Conservation (phyloP, 2,329 filamentous ascomycete species). For the Corniculantispora saksenae region DNA sequence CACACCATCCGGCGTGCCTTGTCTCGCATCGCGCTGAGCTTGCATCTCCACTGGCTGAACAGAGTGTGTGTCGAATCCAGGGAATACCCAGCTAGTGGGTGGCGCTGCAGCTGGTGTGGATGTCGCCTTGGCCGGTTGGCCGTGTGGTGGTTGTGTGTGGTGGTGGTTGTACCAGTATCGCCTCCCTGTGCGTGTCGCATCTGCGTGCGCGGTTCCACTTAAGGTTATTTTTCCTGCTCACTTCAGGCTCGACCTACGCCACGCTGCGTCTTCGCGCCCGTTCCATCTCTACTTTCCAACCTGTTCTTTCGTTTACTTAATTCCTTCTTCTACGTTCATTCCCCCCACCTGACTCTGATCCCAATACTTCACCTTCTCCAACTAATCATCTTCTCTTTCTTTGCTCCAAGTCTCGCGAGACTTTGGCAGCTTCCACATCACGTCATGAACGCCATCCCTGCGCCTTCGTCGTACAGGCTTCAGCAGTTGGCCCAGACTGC, state of each 20-base stretch:
- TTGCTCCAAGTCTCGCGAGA: background rate
- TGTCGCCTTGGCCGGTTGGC: background rate
- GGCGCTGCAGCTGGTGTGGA: background rate
- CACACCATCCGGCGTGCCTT: background rate
- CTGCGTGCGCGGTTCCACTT: slow-evolving; percentile 9
- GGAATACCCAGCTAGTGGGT: background rate
- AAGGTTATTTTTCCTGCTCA: slow-evolving; percentile 17
- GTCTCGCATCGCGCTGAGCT: slow-evolving; percentile 6
- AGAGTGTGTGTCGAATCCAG: background rate
- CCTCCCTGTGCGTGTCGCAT: slow-evolving; percentile 5
- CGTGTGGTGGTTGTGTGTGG: background rate
- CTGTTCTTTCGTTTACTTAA: slow-evolving; percentile 1
- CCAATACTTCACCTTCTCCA: background rate
- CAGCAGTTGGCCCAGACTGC: slow-evolving; percentile 38
- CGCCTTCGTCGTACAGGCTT: slow-evolving; percentile 49
- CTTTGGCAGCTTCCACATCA: background rate
- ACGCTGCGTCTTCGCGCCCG: background rate
- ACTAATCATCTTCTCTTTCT: background rate
- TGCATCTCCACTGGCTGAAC: too few relatives aligned
- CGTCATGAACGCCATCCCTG: slow-evolving; percentile 42
- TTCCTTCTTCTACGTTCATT: slow-evolving; percentile 5
- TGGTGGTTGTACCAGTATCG: background rate
- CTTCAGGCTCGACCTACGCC: slow-evolving; percentile 5
- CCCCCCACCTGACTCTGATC: background rate
- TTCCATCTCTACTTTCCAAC: slow-evolving; percentile 11